Evolutionary conservation across 1,284 basidiomycete species (phyloP), one percentile per base, ranked within the genome.

Genomic region (Leccinum subrobustum): DNA sequence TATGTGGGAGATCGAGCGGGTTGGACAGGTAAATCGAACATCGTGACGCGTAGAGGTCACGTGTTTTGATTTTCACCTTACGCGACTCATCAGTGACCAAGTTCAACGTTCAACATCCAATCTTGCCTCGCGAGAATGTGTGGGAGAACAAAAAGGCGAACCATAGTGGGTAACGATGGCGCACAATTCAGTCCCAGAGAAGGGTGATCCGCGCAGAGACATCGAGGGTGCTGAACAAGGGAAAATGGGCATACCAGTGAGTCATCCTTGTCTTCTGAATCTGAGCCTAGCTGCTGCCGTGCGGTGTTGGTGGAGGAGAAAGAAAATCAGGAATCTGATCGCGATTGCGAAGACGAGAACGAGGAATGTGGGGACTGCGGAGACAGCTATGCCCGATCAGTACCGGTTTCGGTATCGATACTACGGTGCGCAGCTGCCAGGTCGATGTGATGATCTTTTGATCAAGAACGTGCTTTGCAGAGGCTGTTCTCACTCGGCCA

Each of bases 1-100:
- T 14, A 37, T 23, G 35, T 55, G 3, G 56, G 27, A 31, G 29
- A 31, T 31, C 29, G 8, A 44, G 52, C 47, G 47, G 18, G 23
- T 20, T 31, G 25, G 18, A 6, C 1, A 7, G 16, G 25, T 25
- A n/a, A 52, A 42, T 35, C 29, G 35, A 65, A 55, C 33, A 2
- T 1, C 2, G 3, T 27, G 44, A 35, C 58, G 58, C 54, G 57
- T 1, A 14, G 7, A 1, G 16, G 23, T 69, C 68, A 67, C 68
- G 64, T 67, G 66, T 25, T 53, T 67, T 67, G 33, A 67, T 50
- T 68, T 52, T 51, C 9, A 48, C 98, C 95, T 75, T 0, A 14
- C 33, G 1, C 12, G 12, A 35, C n/a, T n/a, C 33, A 35, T 35
- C 33, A 16, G 16, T n/a, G 35, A 37, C 35, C 35, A 37, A 1